Base-by-base conservation (phyloP, 1,284 basidiomycete genomes). In the Pisolithus thermaeus region DNA sequence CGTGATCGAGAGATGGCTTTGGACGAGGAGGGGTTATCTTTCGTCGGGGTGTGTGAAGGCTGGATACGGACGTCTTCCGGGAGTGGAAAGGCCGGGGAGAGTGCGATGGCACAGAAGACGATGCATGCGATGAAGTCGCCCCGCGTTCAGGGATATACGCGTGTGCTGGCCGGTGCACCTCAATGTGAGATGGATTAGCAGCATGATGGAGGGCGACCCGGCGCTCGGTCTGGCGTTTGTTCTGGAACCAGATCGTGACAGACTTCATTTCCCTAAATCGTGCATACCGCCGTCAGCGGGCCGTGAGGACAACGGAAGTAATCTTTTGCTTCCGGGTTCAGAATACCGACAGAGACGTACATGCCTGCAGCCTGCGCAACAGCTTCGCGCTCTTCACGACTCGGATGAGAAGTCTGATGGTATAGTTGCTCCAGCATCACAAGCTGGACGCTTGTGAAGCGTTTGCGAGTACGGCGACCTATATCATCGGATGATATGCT, bases 231-330 rank as follows among this genome's bases (percentile, higher is more conserved):
- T 89, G 86, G 9, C 86, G 81, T 67, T 87, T 87, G 66, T 89
- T 89, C 65, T 88, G 86, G 70, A 89, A 87, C 86, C 86, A 89
- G 47, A 88, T 84, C 3, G 84, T 89, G 22, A 89, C 85, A 1
- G 84, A 84, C 59, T 87, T 87, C 35, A 79, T 74, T 67, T 88
- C 85, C 76, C 86, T 89, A 58, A 16, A 50, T 53, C 48, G 32
- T 37, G 44, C 48, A 54, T 47, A 58, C 51, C 46, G 35, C 35
- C 42, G 52, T 65, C 16, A 56, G 58, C 47, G n/a, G 28, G 11
- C 20, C 27, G 14, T 46, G 39, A 14, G 47, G 43, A 42, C 36
- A 25, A 48, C 25, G 42, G 48, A 40, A 45, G 40, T n/a, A 45
- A 40, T 47, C 43, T 27, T 27, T 30, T 22, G 41, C 32, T 43